Evolutionary conservation across 2,329 filamentous ascomycete species (phyloP), one percentile per base, ranked within the genome.

Genomic region (Didymella sp.): DNA sequence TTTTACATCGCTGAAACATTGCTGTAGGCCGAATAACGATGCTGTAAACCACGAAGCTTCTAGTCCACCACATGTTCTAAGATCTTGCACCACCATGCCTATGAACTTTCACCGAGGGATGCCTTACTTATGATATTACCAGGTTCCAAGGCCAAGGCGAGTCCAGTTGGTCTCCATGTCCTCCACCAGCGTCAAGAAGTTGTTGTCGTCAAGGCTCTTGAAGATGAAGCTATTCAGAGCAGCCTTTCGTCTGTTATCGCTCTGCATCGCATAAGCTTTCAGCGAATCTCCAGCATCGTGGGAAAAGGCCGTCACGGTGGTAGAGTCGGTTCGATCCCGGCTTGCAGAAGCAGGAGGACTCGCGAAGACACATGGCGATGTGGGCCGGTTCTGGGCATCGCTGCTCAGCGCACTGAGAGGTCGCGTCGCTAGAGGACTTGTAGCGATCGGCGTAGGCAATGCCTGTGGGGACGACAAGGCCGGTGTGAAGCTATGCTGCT

Each of bases 141-240:
- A 55, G 43, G 45, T 64, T 56, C 64, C 64, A 2, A 72, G 58
- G 3, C 58, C 64, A 33, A 69, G 56, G 19, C 67, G 62, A 6
- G 63, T 74, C 83, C 82, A 85, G 59, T 79, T 78, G 12, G 72
- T 72, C 47, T 80, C 78, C 42, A 82, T 76, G 66, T 85, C 82
- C 57, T 81, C 74, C 47, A 81, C 80, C n/a, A 85, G 68, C 17
- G 75, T 78, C 6, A 81, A 52, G 57, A 86, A 85, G 19, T 78
- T 73, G 3, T 79, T 73, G 58, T 82, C 78, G 25, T 81, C 75
- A 3, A 85, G 73, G 54, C 79, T 77, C n/a, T 77, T 75, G 33
- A 81, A 75, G 51, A 86, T 79, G 60, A 83, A 83, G 22, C 81
- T 72, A 49, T 84, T 80, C 17, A 85, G 64, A 11, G 77, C 71